Conservation (phyloP, 2,329 filamentous ascomycete species). For the Aspergillus sp. region DNA sequence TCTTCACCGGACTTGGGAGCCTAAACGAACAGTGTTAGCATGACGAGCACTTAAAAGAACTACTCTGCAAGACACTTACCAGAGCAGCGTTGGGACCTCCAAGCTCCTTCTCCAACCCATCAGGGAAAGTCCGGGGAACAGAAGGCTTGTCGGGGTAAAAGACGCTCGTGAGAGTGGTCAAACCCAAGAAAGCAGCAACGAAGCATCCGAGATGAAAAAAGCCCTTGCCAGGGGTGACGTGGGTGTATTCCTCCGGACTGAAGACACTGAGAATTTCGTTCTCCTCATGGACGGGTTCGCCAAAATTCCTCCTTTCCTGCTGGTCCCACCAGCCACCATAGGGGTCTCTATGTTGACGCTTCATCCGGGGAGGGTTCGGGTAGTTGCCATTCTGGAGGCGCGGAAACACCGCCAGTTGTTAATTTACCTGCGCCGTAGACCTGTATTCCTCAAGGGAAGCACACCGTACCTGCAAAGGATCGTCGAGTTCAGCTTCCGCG, state of each 20-base stretch:
- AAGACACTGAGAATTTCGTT: slow-evolving; percentile 89
- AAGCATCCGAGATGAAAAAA: slow-evolving; percentile 61
- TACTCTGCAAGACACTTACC: slow-evolving; percentile 37
- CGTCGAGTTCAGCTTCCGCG: slow-evolving; percentile 29
- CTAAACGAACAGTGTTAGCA: slow-evolving; percentile 17
- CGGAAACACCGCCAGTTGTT: slow-evolving; percentile 9
- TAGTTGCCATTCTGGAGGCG: slow-evolving; percentile 39
- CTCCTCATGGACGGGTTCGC: slow-evolving; percentile 94
- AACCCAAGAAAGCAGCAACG: slow-evolving; percentile 52
- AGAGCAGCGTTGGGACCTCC: slow-evolving; percentile 59
- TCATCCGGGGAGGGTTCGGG: slow-evolving; percentile 52
- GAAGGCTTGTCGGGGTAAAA: slow-evolving; percentile 65
- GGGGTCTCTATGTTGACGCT: slow-evolving; percentile 88
- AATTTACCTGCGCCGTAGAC: slow-evolving; percentile 5
- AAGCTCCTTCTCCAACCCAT: slow-evolving; percentile 64
- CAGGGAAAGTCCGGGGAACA: slow-evolving; percentile 59
- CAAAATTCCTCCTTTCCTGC: slow-evolving; percentile 93
- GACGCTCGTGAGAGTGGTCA: slow-evolving; percentile 59
- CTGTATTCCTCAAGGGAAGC: neutral
- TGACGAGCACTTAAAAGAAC: no score
- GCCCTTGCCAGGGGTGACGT: slow-evolving; percentile 64
- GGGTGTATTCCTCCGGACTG: slow-evolving; percentile 80
- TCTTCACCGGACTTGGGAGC: slow-evolving; percentile 33
- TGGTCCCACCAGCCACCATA: slow-evolving; percentile 94
- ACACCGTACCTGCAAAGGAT: slow-evolving; percentile 36